Evolutionary conservation across 139 green algal species (phyloP), one percentile per base, ranked within the genome.

Genomic region (Closterium sp.): DNA sequence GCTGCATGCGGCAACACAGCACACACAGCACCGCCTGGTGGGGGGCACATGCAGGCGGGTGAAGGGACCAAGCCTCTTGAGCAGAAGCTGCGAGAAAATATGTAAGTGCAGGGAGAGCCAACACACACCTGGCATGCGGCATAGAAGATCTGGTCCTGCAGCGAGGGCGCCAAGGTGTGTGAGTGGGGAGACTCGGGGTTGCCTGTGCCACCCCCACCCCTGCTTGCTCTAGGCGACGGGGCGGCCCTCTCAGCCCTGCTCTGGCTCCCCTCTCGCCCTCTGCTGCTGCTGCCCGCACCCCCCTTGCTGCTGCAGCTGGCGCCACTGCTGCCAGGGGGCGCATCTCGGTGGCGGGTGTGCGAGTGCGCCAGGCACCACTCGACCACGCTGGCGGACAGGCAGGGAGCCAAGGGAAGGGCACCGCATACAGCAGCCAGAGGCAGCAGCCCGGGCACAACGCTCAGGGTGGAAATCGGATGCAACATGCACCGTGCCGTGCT

Each of bases 1-100:
- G 85, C 83, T 96, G 91, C 93, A 98, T 94, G 85, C 97, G 97
- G 93, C 98, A 98, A 94, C 97, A 98, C 76, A 98, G 94, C 34
- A 97, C 94, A 91, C 98, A 98, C 87, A 98, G 93, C 81, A 97
- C 86, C 4, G 96, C 97, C 94, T 98, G 97, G 64, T 21, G 66
- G 66, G 84, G 84, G 21, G 84, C 84, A 34, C 33, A 87, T 64
- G 84, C 10, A 28, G 33, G 84, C 16, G 16, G 23, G 43, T 25
- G 9, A 69, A 16, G 43, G 43, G 12, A 69, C 43, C 43, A 69
- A 16, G 43, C 43, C 43, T 25, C 9, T 1, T 69, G 43, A 69
- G 43, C 43, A 66, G 38, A n/a, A n/a, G n/a, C n/a, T n/a, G n/a
- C n/a, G n/a, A n/a, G n/a, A n/a, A n/a, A n/a, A n/a, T n/a, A n/a